These are phyloP conservation scores for Citrus inodora DNA, from an alignment of 345 rosid species.

Conservation along the genomic window DNA sequence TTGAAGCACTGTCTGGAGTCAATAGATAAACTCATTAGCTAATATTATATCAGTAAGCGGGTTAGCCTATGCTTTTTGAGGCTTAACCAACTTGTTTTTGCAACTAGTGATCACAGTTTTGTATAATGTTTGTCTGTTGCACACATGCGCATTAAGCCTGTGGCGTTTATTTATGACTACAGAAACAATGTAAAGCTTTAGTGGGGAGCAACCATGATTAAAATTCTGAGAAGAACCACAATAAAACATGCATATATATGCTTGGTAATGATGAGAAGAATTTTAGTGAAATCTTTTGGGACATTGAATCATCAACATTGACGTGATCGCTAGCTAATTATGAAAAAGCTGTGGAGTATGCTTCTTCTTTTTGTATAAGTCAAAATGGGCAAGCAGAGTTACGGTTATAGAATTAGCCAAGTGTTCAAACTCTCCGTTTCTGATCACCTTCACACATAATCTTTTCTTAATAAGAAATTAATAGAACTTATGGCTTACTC, in stretches of 20 bases:
- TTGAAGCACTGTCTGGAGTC: too few species aligned
- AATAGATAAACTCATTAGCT: too few species aligned
- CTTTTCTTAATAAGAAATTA: background rate
- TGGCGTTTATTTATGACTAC: background rate
- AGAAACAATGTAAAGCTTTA: background rate
- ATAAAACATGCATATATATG: conserved; percentile 5
- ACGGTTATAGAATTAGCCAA: background rate
- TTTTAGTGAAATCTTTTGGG: conserved; percentile 12
- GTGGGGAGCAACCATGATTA: conserved; percentile 13
- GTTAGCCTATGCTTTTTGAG: too few species aligned
- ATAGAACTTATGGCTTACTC: too few species aligned
- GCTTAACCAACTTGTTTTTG: too few species aligned
- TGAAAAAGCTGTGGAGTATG: background rate
- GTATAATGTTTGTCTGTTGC: too few species aligned
- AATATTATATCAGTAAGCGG: too few species aligned
- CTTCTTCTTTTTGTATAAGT: too few species aligned
- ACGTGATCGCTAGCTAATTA: conserved; percentile 2
- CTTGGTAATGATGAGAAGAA: conserved; percentile 19
- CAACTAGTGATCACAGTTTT: too few species aligned
- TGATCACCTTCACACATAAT: background rate
- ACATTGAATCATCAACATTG: conserved; percentile 1
- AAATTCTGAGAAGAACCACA: conserved; percentile 8
- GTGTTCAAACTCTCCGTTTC: background rate
- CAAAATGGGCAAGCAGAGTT: background rate
- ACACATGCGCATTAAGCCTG: background rate